Evolutionary conservation across 2,329 filamentous ascomycete species (phyloP), one percentile per base, ranked within the genome.

Genomic region (Fusarium equiseti): DNA sequence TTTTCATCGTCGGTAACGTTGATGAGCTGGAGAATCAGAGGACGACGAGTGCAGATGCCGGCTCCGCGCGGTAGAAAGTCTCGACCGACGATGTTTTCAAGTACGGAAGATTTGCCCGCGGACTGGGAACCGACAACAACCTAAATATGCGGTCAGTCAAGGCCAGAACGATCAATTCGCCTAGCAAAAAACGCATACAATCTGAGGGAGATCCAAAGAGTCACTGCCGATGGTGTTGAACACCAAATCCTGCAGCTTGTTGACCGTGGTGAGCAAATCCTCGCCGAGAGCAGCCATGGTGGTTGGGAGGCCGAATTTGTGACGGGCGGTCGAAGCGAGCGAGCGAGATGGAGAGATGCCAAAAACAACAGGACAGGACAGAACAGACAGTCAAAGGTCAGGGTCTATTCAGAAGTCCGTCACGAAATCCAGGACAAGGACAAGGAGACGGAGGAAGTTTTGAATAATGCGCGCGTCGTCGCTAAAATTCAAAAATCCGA

Each of bases 181-280:
- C 49, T 40, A 59, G 48, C 27, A 54, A 51, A 48, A 55, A 46
- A 44, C 71, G 85, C 90, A 79, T 90, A 98, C 96, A 87, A 99
- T 99, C 84, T 99, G 96, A 63, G 96, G 96, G 62, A 99, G 86
- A 83, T 99, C 96, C 67, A 99, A 88, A 56, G 95, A 98, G 82
- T 99, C 96, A 85, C 95, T 98, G 83, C 96, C 96, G 82, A 99
- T 99, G 75, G 96, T 99, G 85, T 99, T 99, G 87, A 99, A 99
- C 78, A 99, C 96, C 79, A 99, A 85, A 83, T 98, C 96, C 83
- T 99, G 96, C 78, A 99, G 88, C 87, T 97, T 97, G 87, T 99
- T 99, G 84, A 99, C 96, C 72, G 94, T 97, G 76, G 89, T 90
- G 80, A 99, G 89, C 83, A 99, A 86, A 83, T 99, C 95, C 83